These are phyloP conservation scores for Fraxinus albicans DNA, from an alignment of 305 asterid species.

Conservation along the genomic window DNA sequence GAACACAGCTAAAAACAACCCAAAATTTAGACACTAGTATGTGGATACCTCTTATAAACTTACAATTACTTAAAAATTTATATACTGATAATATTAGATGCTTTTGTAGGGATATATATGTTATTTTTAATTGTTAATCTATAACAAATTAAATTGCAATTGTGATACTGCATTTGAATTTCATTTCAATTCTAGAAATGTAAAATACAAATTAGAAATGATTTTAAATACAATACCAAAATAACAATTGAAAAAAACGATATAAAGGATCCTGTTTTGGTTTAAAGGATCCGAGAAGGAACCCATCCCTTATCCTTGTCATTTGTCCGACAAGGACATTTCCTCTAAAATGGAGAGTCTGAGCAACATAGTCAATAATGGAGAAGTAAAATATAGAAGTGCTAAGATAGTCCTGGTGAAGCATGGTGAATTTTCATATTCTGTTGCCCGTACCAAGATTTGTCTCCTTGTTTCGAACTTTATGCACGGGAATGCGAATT, in stretches of 20 bases:
- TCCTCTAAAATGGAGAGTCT: background rate
- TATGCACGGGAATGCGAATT: constrained; percentile 14
- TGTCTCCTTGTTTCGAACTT: background rate
- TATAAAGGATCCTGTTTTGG: background rate
- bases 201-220: background rate
- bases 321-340: background rate
- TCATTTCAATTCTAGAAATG: background rate
- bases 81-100: background rate
- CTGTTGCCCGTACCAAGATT: constrained; percentile 2
- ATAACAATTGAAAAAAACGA: background rate
- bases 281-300: background rate
- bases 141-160: background rate
- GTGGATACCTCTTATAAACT: background rate
- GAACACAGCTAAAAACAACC: background rate
- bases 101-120: no score
- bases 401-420: background rate
- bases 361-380: background rate
- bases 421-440: background rate
- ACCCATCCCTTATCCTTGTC: background rate
- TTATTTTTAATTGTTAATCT: no score
- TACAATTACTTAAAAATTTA: background rate
- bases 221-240: background rate
- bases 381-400: background rate
- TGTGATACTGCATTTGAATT: background rate
- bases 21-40: background rate